These are phyloP conservation scores for Sergeia podlipaevii DNA, from an alignment of 208 protist species.

Conservation along the genomic window DNA sequence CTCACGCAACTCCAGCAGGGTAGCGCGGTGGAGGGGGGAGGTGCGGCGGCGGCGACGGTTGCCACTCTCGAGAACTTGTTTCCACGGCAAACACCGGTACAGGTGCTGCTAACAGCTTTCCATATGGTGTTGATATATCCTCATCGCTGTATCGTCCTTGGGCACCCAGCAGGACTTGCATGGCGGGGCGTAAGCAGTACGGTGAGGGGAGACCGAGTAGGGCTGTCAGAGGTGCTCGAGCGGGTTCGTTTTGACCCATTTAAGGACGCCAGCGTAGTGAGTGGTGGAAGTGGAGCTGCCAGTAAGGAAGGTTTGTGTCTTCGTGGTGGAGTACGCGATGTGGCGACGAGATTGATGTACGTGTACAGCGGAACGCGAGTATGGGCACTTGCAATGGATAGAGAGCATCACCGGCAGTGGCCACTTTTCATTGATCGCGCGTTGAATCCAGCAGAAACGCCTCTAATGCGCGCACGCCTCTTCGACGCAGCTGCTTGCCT, in stretches of 20 bases:
- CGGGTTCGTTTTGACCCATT: slow-evolving; percentile 73
- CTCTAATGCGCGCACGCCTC: slow-evolving; percentile 37
- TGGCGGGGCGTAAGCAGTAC: slow-evolving; percentile 31
- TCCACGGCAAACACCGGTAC: slow-evolving; percentile 14
- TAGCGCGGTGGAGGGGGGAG: not conserved
- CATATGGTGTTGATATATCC: slow-evolving; percentile 92
- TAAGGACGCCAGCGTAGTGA: too few species aligned
- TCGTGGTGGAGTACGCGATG: slow-evolving; percentile 43
- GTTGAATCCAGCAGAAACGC: slow-evolving; percentile 18
- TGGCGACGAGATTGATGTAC: slow-evolving; percentile 36
- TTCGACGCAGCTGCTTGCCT: slow-evolving; percentile 62
- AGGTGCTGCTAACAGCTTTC: slow-evolving; percentile 89
- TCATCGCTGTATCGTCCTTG: slow-evolving; percentile 69
- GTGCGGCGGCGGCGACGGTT: too few species aligned
- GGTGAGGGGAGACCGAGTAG: slow-evolving; percentile 13
- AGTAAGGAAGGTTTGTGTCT: too few species aligned
- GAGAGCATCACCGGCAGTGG: slow-evolving; percentile 74
- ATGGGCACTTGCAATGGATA: slow-evolving; percentile 57
- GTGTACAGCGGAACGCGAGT: slow-evolving; percentile 42
- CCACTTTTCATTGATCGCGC: slow-evolving; percentile 70
- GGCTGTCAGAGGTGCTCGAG: slow-evolving; percentile 69
- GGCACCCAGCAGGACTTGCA: slow-evolving; percentile 72
- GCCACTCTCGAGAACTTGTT: too few species aligned
- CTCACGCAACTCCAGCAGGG: not conserved
- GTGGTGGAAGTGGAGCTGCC: slow-evolving; percentile 6